A percentile compares a stretch with the other conserved stretches of the same genome.
phyloP scores from a whole-genome alignment of 1,284 basidiomycete species.

The Pseudozyma hubeiensis region DNA sequence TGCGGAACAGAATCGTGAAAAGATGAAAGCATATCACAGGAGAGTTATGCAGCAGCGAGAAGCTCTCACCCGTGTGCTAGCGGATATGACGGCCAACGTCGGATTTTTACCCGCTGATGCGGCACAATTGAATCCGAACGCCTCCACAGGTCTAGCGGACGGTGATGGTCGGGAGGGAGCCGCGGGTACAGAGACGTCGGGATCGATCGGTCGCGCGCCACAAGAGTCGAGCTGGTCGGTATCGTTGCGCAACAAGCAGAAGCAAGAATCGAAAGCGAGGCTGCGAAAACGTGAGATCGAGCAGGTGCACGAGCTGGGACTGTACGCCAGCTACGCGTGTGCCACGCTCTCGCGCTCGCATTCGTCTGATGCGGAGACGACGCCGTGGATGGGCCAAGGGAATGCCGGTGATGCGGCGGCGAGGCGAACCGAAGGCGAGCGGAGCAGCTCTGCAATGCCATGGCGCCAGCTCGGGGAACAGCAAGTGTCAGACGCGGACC shows the following conservation, averaged over 20 bases:
- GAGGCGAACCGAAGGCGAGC: not conserved
- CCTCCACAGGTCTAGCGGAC: not conserved
- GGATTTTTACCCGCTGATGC: conserved; percentile 14
- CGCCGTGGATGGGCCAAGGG: not conserved
- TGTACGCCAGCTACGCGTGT: conserved; percentile 24
- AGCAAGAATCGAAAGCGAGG: conserved; percentile 46
- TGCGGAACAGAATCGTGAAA: conserved; percentile 46
- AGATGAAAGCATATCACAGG: conserved; percentile 48
- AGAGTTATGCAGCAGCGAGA: conserved; percentile 49
- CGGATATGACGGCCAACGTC: conserved; percentile 28
- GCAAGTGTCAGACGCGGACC: conserved; percentile 16
- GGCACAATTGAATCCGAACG: not conserved
- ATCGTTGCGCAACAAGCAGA: conserved; percentile 41
- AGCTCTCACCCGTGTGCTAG: conserved; percentile 28
- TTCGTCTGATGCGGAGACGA: not conserved
- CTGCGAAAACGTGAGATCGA: conserved; percentile 45
- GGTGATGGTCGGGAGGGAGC: not conserved
- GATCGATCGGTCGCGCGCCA: conserved; percentile 10
- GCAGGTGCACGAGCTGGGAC: conserved; percentile 32
- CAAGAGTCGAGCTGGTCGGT: conserved; percentile 25
- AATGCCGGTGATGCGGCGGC: not conserved
- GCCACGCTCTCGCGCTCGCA: conserved; percentile 2
- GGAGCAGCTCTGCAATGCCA: not conserved
- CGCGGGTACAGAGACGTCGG: not conserved
- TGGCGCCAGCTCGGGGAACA: conserved; percentile 9